Base-by-base conservation (phyloP, 257 asterid genomes). In the Fraxinus cuspidata region DNA sequence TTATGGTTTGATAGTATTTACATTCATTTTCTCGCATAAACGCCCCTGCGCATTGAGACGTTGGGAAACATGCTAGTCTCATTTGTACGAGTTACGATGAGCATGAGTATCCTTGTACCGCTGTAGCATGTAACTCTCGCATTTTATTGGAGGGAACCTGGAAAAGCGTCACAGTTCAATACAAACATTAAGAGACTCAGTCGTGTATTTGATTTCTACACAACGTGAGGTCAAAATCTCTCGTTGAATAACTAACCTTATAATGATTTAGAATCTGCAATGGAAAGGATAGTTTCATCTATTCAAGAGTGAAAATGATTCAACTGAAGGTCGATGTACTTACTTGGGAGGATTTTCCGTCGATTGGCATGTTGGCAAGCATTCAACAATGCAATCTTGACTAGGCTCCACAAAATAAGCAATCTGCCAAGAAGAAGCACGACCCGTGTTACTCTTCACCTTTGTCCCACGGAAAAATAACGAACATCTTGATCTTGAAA, bases 381-480 rank as follows among this genome's bases (percentile, higher is more conserved):
- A 96, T 88, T 93, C 91, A n/a, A 96, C 92, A 7, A 89, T 27
- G 79, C 96, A 96, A 11, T 96, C 96, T 53, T 89, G 96, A 81
- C 67, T 86, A 56, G 97, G 97, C 70, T 88, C 89, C 73, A 88
- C 81, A 75, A 96, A 96, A 78, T 69, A 96, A 10, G 96, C 92
- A 83, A 96, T 87, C 99, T 96, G 92, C 70, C 69, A 78, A 70
- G 63, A 37, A 81, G 73, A 51, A 51, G 38, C 35, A 77, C 28
- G 21, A 47, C 58, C 4, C 21, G 56, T 47, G 58, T 47, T 47
- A 47, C 58, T 47, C 58, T 47, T 47, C n/a, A 16, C 21, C 58
- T 47, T 4, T 15, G n/a, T 47, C 58, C 21, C 7, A 47, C 8
- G n/a, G 58, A 47, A 47, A 44, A 47, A 47, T 42, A 47, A 47